Percentiles rank a stretch among this genome's conserved stretches.
These are phyloP conservation scores for Gossypium lobatum DNA, from an alignment of 441 rosid species.

Conservation along the genomic window DNA sequence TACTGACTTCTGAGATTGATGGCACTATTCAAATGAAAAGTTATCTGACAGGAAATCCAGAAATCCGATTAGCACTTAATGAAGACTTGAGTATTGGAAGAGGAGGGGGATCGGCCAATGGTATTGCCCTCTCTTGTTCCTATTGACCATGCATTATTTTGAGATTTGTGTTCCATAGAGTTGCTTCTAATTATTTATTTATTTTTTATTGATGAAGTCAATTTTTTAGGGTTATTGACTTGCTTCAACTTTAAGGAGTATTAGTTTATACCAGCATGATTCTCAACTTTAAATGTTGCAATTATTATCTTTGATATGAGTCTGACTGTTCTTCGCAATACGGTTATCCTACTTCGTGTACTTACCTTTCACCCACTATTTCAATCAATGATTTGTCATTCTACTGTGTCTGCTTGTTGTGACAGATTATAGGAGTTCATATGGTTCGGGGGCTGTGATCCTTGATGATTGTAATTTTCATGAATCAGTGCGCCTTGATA, in stretches of 20 bases:
- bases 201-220: neutral
- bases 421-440: constrained; percentile 84
- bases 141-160: neutral
- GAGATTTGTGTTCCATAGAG: neutral
- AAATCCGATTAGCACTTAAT: constrained; percentile 89
- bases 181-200: neutral
- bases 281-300: neutral
- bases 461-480: constrained; percentile 98
- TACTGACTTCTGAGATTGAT: constrained; percentile 93
- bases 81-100: constrained; percentile 87
- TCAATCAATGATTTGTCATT: constrained; percentile 1
- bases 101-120: constrained; percentile 70
- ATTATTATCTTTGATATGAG: neutral
- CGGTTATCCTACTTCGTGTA: neutral
- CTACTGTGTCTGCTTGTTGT: constrained; percentile 15
- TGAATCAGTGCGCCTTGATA: constrained; percentile 95
- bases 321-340: neutral
- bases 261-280: neutral
- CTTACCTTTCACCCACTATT: neutral
- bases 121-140: constrained; percentile 29
- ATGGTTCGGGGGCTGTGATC: constrained; percentile 41
- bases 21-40: constrained; percentile 99
- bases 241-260: neutral
- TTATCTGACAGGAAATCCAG: constrained; percentile 90
- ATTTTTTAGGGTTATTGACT: too few species aligned